phyloP scores from a whole-genome alignment of 148 eudicot species.

The Rhododendron henanense region DNA sequence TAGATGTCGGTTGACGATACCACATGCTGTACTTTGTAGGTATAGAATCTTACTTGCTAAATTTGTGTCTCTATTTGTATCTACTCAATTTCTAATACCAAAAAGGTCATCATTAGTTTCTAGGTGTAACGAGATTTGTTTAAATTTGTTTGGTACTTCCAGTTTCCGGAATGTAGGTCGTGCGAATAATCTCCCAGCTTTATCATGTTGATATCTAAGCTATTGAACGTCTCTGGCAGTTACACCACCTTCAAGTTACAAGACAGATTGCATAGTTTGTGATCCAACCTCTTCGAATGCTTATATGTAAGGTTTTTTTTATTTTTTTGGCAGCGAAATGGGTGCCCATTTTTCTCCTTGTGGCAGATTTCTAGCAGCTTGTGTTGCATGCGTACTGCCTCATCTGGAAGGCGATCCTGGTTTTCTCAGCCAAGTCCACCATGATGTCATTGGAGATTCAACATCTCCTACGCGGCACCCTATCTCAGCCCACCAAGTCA shows the following conservation, averaged over 20 bases:
- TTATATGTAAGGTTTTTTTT: neutral
- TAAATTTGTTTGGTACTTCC: neutral
- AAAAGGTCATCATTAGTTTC: neutral
- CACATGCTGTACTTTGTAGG: conserved; percentile 99
- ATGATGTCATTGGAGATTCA: conserved; percentile 51
- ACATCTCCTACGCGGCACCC: conserved; percentile 99
- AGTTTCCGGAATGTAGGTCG: neutral
- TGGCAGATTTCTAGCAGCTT: conserved; percentile 94
- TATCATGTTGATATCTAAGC: neutral
- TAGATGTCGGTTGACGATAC: conserved; percentile 75
- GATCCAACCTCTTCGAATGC: neutral
- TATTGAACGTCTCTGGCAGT: neutral
- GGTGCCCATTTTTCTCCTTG: conserved; percentile 99
- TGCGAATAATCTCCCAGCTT: neutral
- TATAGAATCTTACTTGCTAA: conserved; percentile 16
- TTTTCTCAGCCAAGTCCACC: conserved; percentile 49
- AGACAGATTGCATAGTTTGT: neutral
- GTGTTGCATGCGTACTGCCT: conserved; percentile 93
- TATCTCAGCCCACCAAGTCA: conserved; percentile 79
- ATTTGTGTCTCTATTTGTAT: neutral
- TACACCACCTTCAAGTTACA: neutral
- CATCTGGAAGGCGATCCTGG: conserved; percentile 67
- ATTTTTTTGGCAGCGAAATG: conserved; percentile 79
- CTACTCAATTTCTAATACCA: neutral
- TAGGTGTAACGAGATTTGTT: neutral